Evolutionary conservation across 441 rosid species (phyloP), one percentile per base, ranked within the genome.

Genomic region (Daphne laureola): DNA sequence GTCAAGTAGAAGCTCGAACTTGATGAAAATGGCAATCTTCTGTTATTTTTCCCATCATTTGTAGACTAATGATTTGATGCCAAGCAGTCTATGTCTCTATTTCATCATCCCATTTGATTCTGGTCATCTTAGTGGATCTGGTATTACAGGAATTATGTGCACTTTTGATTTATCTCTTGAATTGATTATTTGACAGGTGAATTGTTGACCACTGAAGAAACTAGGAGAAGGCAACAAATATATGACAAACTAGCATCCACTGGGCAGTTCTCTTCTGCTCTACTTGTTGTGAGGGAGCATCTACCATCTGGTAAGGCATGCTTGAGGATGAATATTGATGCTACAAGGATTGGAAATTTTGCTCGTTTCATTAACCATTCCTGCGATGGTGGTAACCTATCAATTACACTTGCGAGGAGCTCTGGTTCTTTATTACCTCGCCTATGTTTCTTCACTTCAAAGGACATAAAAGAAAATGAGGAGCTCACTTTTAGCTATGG

Each of bases 401-500:
- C 74, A 5, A 76, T 94, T 0, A 57, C 63, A 5, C 67, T 89
- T 2, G 68, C 81, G 65, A 86, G 97, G 70, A 76, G 74, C 66
- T 46, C 82, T 6, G 96, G 96, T 21, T 73, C 73, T 12, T 41
- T 81, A 49, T 55, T 92, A 27, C 92, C 96, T 48, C 90, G 76
- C 8, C 79, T 88, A 13, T 88, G 96, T 74, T 81, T 92, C 80
- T 81, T 89, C 53, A 87, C 98, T 59, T 77, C 88, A 5, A 80
- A 75, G 56, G 85, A 80, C 62, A 83, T 86, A 54, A 55, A 55
- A 55, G 70, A 72, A 69, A 82, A 70, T 1, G 87, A 81, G 52
- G 98, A 92, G 67, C 75, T 92, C 38, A 70, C 73, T 51, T 89
- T 92, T 54, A 92, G 96, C 70, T 84, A 92, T 41, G 97, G 98